Base-by-base conservation (phyloP, 2,329 filamentous ascomycete species). In the Epicoccum nigrum region DNA sequence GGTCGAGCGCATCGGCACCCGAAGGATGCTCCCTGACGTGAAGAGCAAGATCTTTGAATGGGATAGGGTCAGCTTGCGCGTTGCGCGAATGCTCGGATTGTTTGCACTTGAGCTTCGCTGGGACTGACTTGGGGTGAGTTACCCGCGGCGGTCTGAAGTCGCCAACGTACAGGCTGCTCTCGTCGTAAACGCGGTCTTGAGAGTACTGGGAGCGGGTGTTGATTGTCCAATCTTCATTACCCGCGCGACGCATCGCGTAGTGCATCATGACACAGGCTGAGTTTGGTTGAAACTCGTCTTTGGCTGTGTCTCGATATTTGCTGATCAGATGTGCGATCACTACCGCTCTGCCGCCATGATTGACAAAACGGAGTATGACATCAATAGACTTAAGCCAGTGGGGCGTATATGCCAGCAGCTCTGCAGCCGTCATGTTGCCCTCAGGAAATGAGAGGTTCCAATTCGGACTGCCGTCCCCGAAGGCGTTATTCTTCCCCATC, bases 1-100 rank as follows among this genome's bases (percentile, higher is more conserved):
- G 58, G 17, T 71, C 68, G 4, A 70, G 58, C 1, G 65, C 65
- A 33, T 70, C 68, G 19, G 45, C 9, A 3, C 60, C 63, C 0
- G 41, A 41, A 4, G 67, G 68, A 5, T 65, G 58, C 30, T 55
- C 27, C 37, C 64, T 63, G 17, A 70, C 56, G 16, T 59, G 45
- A 4, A 41, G 23, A 0, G 61, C 63, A 11, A 70, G 59, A 4
- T 60, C 53, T n/a, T 60, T 62, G 56, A 70, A 66, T 1, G 55
- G 35, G 4, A 65, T 19, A 1, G 59, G 55, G 1, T 41, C 21
- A 4, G 51, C 55, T 21, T 38, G 49, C 9, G 40, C 19, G 25
- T 60, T 64, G n/a, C n/a, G n/a, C n/a, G n/a, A n/a, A n/a, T n/a
- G n/a, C n/a, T n/a, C n/a, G n/a, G n/a, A n/a, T n/a, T n/a, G n/a